Conservation (phyloP, 257 asterid species). For the Penstemon davidsonii region DNA sequence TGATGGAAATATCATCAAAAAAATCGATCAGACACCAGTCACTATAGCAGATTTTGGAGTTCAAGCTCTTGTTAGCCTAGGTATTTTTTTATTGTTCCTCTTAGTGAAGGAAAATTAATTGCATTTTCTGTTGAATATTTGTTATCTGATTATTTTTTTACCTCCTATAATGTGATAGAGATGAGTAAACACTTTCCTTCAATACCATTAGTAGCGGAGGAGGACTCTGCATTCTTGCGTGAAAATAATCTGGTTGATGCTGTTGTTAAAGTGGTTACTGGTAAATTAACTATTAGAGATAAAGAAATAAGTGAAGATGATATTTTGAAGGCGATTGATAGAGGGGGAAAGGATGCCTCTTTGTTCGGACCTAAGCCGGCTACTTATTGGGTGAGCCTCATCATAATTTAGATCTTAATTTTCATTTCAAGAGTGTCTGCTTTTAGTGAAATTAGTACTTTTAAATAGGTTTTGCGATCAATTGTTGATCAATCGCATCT, state of each 20-base stretch:
- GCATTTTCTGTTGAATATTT: not conserved
- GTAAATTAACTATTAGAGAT: slow-evolving; percentile 44
- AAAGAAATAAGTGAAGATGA: slow-evolving; percentile 47
- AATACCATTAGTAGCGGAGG: slow-evolving; percentile 94
- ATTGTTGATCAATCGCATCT: slow-evolving; percentile 13
- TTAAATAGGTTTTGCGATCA: slow-evolving; percentile 6
- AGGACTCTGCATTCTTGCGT: slow-evolving; percentile 80
- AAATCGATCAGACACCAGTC: slow-evolving; percentile 83
- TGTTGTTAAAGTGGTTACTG: slow-evolving; percentile 60
- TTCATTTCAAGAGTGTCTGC: not conserved
- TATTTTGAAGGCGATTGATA: slow-evolving; percentile 78
- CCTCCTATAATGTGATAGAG: slow-evolving; percentile 45
- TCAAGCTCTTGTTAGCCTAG: slow-evolving; percentile 93
- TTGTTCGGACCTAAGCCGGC: slow-evolving; percentile 66
- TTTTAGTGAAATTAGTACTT: not conserved
- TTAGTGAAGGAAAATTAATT: not conserved
- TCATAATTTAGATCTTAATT: slow-evolving; percentile 10
- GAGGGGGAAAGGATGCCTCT: slow-evolving; percentile 85
- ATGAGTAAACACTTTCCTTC: slow-evolving; percentile 71
- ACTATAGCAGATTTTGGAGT: slow-evolving; percentile 97
- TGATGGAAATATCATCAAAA: slow-evolving; percentile 62
- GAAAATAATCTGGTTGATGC: slow-evolving; percentile 71
- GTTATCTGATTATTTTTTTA: slow-evolving; percentile 6
- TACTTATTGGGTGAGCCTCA: slow-evolving; percentile 84
- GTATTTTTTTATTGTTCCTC: slow-evolving; percentile 37